These are phyloP conservation scores for Chalaropsis thielavioides DNA, from an alignment of 2,329 filamentous ascomycete species.

Conservation along the genomic window DNA sequence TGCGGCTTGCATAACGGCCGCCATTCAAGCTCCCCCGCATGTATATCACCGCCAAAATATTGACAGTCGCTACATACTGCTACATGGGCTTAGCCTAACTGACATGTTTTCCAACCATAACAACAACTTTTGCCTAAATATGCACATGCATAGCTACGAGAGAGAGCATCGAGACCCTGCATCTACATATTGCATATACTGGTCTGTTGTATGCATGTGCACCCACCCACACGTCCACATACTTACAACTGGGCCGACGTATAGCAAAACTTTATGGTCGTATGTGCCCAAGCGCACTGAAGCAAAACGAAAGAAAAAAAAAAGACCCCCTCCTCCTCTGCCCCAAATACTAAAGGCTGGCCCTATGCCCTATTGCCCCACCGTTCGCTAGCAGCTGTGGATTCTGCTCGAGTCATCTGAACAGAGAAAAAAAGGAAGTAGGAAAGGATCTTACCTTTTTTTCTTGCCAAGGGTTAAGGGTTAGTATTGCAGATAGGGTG, in stretches of 20 bases:
- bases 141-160: background rate
- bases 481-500: background rate
- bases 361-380: background rate
- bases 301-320: background rate
- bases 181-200: background rate
- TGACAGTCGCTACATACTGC: background rate
- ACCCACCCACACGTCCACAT: background rate
- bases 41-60: background rate
- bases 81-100: background rate
- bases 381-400: background rate
- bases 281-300: background rate
- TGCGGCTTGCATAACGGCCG: no score
- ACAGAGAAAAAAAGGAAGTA: background rate
- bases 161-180: background rate
- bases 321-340: no score
- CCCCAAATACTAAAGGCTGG: background rate
- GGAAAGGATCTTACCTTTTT: background rate
- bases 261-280: background rate
- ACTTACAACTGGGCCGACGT: background rate
- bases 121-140: background rate
- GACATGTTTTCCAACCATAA: background rate
- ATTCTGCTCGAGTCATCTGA: background rate
- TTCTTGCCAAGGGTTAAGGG: background rate
- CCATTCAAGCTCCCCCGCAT: background rate
- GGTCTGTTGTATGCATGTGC: background rate